These are phyloP conservation scores for Aspergillus brunneoviolaceus DNA, from an alignment of 2,329 filamentous ascomycete species.

Conservation along the genomic window DNA sequence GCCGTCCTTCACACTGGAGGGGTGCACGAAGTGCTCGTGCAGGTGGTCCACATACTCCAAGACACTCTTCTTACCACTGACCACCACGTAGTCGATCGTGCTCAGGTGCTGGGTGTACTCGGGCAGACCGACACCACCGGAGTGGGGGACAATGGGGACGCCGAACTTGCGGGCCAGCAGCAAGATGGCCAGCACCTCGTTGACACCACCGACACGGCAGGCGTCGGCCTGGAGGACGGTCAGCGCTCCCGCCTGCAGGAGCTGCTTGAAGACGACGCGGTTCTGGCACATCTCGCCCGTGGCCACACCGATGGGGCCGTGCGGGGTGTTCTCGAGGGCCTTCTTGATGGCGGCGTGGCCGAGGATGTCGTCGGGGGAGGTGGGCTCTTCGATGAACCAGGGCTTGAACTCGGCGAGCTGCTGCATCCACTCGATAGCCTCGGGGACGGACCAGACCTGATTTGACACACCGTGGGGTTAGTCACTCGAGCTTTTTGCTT, in stretches of 20 bases:
- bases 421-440: constrained; percentile 85
- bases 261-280: constrained; percentile 90
- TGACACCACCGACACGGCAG: constrained; percentile 84
- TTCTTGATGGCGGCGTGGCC: constrained; percentile 84
- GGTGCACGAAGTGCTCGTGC: constrained; percentile 89
- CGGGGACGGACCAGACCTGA: constrained; percentile 78
- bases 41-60: constrained; percentile 91
- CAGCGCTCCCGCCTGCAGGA: constrained; percentile 75
- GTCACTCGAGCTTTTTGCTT: background rate
- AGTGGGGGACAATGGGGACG: constrained; percentile 84
- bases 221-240: constrained; percentile 90
- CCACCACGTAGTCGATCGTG: constrained; percentile 89
- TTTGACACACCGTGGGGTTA: background rate
- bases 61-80: constrained; percentile 76
- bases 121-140: constrained; percentile 82
- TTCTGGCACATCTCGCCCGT: constrained; percentile 97
- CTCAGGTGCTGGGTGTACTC: constrained; percentile 93
- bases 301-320: constrained; percentile 73
- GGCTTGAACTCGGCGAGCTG: constrained; percentile 73
- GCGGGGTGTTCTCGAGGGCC: constrained; percentile 59
- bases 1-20: constrained; percentile 74
- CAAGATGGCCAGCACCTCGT: constrained; percentile 87
- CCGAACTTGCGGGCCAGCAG: constrained; percentile 69
- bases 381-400: constrained; percentile 95
- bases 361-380: constrained; percentile 83